A percentile compares a stretch with the other conserved stretches of the same genome.
Evolutionary conservation across 805 yeast species (phyloP).

Genomic region (Candida alai): DNA sequence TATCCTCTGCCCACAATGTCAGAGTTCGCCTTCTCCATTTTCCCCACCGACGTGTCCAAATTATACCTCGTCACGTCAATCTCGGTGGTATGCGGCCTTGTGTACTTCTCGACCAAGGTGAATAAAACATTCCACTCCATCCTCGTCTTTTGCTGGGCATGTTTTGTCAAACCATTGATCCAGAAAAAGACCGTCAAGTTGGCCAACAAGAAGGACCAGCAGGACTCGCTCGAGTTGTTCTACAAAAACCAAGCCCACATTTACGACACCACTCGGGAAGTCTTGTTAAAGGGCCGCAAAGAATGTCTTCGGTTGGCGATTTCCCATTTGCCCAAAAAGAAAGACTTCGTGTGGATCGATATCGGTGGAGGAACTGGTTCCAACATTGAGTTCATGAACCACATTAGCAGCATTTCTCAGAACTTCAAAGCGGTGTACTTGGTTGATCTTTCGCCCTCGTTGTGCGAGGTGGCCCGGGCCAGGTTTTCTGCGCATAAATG

Average conservation of each 20-base stretch:
- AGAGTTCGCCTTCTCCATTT: conserved; percentile 7
- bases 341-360: conserved; percentile 65
- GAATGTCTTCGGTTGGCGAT: conserved; percentile 57
- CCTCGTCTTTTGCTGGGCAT: conserved; percentile 39
- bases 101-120: conserved; percentile 16
- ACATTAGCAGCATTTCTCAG: conserved; percentile 41
- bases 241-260: conserved; percentile 74
- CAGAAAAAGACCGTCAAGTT: conserved; percentile 7
- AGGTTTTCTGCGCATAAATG: conserved; percentile 44
- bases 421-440: conserved; percentile 65
- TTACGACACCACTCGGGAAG: conserved; percentile 68
- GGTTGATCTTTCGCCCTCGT: conserved; percentile 73
- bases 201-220: conserved; percentile 41
- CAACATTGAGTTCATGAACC: conserved; percentile 74
- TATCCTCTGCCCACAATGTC: conserved; percentile 7
- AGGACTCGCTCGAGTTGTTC: conserved; percentile 61
- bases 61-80: conserved; percentile 15
- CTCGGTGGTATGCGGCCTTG: conserved; percentile 14
- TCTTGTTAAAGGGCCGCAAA: conserved; percentile 67
- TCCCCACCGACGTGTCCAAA: conserved; percentile 15
- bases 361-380: conserved; percentile 88
- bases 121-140: conserved; percentile 22
- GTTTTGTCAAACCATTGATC: conserved; percentile 54
- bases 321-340: conserved; percentile 46
- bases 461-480: conserved; percentile 66